phyloP scores from a whole-genome alignment of 106 monocot species.

The Phalaenopsis aphrodite region DNA sequence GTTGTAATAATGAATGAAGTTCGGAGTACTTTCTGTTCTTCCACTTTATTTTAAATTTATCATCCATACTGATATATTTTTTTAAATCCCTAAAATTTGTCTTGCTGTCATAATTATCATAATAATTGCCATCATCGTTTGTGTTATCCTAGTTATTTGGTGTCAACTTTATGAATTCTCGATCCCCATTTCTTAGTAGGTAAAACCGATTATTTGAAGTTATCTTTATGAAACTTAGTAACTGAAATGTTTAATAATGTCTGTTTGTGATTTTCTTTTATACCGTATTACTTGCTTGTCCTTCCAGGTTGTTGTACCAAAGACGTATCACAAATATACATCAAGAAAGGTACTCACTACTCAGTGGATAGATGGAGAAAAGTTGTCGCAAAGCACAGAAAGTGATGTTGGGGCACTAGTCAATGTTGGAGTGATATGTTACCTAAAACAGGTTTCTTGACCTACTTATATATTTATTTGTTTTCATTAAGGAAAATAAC shows the following conservation, averaged over 20 bases:
- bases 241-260: neutral
- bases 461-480: neutral
- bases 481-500: neutral
- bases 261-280: neutral
- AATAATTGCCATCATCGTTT: neutral
- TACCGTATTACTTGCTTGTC: neutral
- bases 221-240: neutral
- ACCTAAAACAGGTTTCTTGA: constrained; percentile 84
- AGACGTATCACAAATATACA: constrained; percentile 83
- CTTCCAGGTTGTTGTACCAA: constrained; percentile 83
- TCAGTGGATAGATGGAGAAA: constrained; percentile 92
- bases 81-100: neutral
- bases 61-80: neutral
- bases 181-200: too few relatives aligned
- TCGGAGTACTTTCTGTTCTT: neutral
- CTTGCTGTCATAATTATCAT: neutral
- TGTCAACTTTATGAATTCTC: too few relatives aligned
- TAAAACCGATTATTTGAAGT: neutral
- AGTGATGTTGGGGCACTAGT: constrained; percentile 93
- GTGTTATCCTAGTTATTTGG: too few relatives aligned
- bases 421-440: constrained; percentile 98
- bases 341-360: constrained; percentile 97
- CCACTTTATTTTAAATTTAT: neutral
- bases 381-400: constrained; percentile 94
- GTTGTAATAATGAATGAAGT: neutral